Base-by-base conservation (phyloP, 352 stramenopile genomes). In the Peronospora destructor region DNA sequence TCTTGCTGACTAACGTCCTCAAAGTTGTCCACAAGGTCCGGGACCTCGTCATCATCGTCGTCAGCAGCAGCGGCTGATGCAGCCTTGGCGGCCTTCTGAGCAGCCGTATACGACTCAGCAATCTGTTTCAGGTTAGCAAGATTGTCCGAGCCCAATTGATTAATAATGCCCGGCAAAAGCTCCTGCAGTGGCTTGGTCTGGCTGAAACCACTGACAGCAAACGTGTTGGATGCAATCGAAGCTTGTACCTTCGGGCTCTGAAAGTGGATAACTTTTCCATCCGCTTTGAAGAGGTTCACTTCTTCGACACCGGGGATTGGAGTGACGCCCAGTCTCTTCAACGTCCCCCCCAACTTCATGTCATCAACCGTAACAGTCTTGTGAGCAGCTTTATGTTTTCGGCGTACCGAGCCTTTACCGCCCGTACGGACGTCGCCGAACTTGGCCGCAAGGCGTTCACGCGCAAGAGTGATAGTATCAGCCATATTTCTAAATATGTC, bases 201-300 rank as follows among this genome's bases (percentile, higher is more conserved):
- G 60, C 83, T 87, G 47, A 84, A 78, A 61, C 96, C 96, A 45
- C 76, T 94, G 34, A 99, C 92, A 36, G 98, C 96, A 78, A 97
- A 99, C 45, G 96, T 99, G 80, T 99, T 99, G 57, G 95, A 94
- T 23, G 78, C 72, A 68, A 99, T 97, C 33, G 94, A 95, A 42
- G 95, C 95, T 73, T 99, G 95, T 38, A 99, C 95, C 85, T 99
- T 99, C 32, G 96, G 96, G 64, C 84, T 89, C 46, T 89, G 75
- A 65, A 99, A 99, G 72, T 99, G 95, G 71, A 99, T 98, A 14
- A 99, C 95, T 64, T 97, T 96, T 63, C 95, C 95, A 54, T 99
- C 96, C 6, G 97, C 89, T 83, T 98, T 98, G 87, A 99, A 99
- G 61, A 99, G 91, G 76, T 99, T 99, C 37, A 99, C 96, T 71